Percentiles rank a stretch among this genome's conserved stretches.
These are phyloP conservation scores for Trichoderma koningii DNA, from an alignment of 2,329 filamentous ascomycete genomes.

Conservation along the genomic window DNA sequence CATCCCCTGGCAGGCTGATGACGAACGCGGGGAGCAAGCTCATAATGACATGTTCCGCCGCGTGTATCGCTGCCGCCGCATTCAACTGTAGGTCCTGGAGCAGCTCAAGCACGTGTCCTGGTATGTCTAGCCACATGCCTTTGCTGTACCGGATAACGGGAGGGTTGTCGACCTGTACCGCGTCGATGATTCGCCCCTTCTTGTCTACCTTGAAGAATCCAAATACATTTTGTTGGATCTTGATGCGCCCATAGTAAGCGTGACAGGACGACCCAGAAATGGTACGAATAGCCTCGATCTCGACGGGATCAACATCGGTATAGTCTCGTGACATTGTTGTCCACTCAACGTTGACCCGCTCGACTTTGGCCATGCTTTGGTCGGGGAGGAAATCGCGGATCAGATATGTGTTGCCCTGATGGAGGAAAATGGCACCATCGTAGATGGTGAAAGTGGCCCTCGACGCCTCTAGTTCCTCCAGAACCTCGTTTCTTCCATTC, in stretches of 20 bases:
- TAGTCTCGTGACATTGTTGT: constrained; percentile 90
- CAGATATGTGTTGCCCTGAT: constrained; percentile 91
- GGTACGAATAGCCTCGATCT: constrained; percentile 82
- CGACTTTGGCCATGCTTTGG: constrained; percentile 79
- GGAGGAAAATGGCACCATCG: constrained; percentile 93
- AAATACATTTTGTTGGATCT: constrained; percentile 85
- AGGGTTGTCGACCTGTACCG: constrained; percentile 89
- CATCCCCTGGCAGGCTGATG: constrained; percentile 84
- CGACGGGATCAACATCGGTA: constrained; percentile 90
- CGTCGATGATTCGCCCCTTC: constrained; percentile 81
- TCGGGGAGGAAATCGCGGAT: constrained; percentile 87
- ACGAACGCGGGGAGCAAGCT: constrained; percentile 89
- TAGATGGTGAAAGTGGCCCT: constrained; percentile 96
- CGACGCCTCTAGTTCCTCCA: constrained; percentile 94
- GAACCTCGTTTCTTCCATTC: constrained; percentile 75
- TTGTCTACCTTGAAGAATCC: constrained; percentile 98
- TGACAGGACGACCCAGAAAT: constrained; percentile 64
- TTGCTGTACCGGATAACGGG: constrained; percentile 83
- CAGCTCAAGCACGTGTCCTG: constrained; percentile 75
- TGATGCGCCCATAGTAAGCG: constrained; percentile 84
- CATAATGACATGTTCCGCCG: constrained; percentile 88
- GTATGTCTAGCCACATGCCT: constrained; percentile 95
- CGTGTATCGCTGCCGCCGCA: constrained; percentile 87
- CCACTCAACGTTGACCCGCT: constrained; percentile 90
- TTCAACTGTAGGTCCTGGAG: constrained; percentile 72